Base-by-base conservation (phyloP, 1,284 basidiomycete species). In the Apiotrichum sp. region DNA sequence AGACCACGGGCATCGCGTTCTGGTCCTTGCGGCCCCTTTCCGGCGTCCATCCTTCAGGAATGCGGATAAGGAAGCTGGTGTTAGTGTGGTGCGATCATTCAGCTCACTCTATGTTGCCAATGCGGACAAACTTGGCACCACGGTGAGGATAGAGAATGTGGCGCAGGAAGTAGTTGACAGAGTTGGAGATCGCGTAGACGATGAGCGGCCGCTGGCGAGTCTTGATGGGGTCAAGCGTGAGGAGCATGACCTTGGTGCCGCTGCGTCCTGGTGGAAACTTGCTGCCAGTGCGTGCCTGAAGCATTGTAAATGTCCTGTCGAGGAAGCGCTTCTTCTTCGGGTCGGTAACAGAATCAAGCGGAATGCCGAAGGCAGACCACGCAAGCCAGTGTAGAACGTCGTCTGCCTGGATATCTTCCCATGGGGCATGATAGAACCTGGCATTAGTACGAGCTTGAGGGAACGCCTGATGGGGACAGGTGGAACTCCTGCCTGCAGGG, bases 301-400 rank as follows among this genome's bases (percentile, higher is more conserved):
- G 71, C 54, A 86, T 74, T 34, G 80, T 78, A 9, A 87, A 64
- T 2, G 83, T 82, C 45, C 84, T 80, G 34, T 85, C 79, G 14
- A 93, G 67, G 41, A 82, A 79, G 9, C 73, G 71, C 39, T 75
- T 77, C 54, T 82, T 81, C 4, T 77, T 62, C 3, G 77, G 67
- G 3, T 84, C 73, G 9, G 85, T 67, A 2, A 63, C 66, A 10
- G 59, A 59, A 4, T 67, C 65, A 44, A 88, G 78, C 29, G 82
- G 78, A 3, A 81, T 77, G 62, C 86, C 86, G 74, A 86, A 93
- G 64, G 88, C 84, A 11, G 83, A 81, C 91, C 91, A 95, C 56
- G 89, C 85, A 32, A 95, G 76, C 88, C 90, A 95, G 55, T 82
- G 78, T 44, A 80, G 80, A 56, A 91, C 78, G 67, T 91, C 84